Base-by-base conservation (phyloP, 2,329 filamentous ascomycete genomes). In the Neonectria ditissima region DNA sequence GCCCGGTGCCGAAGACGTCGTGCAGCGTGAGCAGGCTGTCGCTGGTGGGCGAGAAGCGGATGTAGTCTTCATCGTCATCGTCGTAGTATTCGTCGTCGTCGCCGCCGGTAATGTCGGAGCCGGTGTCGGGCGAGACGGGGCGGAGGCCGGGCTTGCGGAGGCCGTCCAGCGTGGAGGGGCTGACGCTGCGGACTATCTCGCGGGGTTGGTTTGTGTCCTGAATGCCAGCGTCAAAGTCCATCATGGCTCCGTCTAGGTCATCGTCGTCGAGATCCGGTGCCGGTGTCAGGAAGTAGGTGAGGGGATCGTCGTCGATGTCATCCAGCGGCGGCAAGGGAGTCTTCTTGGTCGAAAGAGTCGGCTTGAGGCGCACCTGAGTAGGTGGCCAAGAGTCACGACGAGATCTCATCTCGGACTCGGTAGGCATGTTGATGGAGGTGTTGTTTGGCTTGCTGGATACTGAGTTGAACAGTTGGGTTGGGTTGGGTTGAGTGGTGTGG, bases 221-320 rank as follows among this genome's bases (percentile, higher is more conserved):
- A 72, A 88, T 88, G 59, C 86, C 85, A 39, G 86, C 86, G 71
- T 88, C 85, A 68, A 86, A 83, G 67, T 86, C 83, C 77, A 84
- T 78, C 73, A 83, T 80, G 66, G 78, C 78, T 47, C 79, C 74
- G 43, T 80, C 81, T 26, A 80, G 74, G 30, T 82, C 79, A 13
- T 79, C 74, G 22, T 81, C 79, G 20, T 83, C 80, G 11, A 80
- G 70, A 11, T 78, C 76, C 1, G 83, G 79, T 0, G 81, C 78
- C 1, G 86, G 83, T 1, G 85, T 86, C 44, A 88, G 80, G 67
- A 88, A 88, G 73, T 86, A 87, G 51, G 80, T 83, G 55, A 88
- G 79, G 16, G 86, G 86, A 66, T 87, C 82, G 48, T 85, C 80
- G 65, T 85, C 82, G 55, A 84, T 82, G 60, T 83, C 79, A 41